phyloP scores from a whole-genome alignment of 306 rosid species.

The Dalbergia oliveri region DNA sequence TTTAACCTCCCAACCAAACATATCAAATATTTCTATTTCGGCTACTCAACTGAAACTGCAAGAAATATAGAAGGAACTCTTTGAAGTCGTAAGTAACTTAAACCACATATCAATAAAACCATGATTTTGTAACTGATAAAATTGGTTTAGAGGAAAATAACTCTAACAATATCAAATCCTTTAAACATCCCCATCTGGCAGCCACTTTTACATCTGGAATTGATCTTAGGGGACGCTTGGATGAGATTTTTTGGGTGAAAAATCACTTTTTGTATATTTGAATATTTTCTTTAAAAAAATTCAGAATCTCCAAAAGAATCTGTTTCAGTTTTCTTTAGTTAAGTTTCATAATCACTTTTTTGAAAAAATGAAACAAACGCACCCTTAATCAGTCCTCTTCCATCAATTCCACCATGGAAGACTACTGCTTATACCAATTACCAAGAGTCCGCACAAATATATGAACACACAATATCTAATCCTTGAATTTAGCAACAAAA shows the following conservation, averaged over 20 bases:
- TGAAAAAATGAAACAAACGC: too few species aligned
- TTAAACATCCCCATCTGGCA: conserved; percentile 10
- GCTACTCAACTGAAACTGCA: conserved; percentile 13
- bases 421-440: not conserved
- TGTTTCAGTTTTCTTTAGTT: too few species aligned
- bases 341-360: too few species aligned
- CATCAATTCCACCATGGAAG: not conserved
- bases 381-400: not conserved
- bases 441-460: not conserved
- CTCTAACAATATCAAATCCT: not conserved
- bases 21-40: not conserved
- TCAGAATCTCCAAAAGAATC: too few species aligned
- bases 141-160: not conserved
- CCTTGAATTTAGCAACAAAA: conserved; percentile 23
- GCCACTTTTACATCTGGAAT: not conserved
- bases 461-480: not conserved
- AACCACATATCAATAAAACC: not conserved
- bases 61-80: not conserved
- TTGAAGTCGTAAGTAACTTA: not conserved
- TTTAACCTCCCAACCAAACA: too few species aligned
- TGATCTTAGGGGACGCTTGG: not conserved
- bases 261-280: too few species aligned
- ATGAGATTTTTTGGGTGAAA: too few species aligned
- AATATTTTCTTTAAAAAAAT: too few species aligned
- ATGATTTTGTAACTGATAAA: not conserved